Conservation (phyloP, 441 rosid species). For the Pelargonium citronellum region DNA sequence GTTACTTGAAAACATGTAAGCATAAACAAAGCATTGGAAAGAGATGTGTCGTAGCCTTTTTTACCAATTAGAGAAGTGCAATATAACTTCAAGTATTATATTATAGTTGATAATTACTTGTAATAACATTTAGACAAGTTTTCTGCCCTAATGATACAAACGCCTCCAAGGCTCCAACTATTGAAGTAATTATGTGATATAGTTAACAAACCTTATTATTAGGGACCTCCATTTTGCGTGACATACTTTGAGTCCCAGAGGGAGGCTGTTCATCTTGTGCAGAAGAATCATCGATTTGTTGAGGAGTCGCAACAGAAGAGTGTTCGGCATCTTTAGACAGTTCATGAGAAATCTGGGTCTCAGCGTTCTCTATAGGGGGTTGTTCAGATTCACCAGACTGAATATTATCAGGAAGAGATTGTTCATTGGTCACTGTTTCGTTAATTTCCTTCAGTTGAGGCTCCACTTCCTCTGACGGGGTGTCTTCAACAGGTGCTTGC, state of each 20-base stretch:
- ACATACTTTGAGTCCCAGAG: constrained; percentile 31
- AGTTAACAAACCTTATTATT: constrained; percentile 57
- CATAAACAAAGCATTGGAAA: too few species aligned
- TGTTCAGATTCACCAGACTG: constrained; percentile 26
- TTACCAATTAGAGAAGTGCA: neutral
- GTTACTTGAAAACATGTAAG: too few species aligned
- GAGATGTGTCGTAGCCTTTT: too few species aligned
- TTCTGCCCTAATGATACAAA: neutral
- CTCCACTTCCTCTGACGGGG: constrained; percentile 22
- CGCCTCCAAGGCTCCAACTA: neutral
- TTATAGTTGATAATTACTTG: neutral
- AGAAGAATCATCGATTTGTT: neutral
- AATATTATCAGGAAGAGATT: constrained; percentile 16
- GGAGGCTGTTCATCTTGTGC: constrained; percentile 10
- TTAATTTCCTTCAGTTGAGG: constrained; percentile 19
- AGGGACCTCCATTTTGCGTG: constrained; percentile 69
- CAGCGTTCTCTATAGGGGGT: constrained; percentile 26
- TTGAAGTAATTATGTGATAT: neutral
- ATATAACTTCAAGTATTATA: neutral
- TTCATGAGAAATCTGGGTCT: constrained; percentile 26
- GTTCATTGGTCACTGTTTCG: constrained; percentile 16
- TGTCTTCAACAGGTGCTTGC: constrained; percentile 14
- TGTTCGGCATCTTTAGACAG: constrained; percentile 27
- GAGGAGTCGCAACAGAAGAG: constrained; percentile 16
- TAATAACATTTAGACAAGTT: neutral